These are phyloP conservation scores for Gynochthodes officinalis DNA, from an alignment of 257 asterid species.

Conservation along the genomic window DNA sequence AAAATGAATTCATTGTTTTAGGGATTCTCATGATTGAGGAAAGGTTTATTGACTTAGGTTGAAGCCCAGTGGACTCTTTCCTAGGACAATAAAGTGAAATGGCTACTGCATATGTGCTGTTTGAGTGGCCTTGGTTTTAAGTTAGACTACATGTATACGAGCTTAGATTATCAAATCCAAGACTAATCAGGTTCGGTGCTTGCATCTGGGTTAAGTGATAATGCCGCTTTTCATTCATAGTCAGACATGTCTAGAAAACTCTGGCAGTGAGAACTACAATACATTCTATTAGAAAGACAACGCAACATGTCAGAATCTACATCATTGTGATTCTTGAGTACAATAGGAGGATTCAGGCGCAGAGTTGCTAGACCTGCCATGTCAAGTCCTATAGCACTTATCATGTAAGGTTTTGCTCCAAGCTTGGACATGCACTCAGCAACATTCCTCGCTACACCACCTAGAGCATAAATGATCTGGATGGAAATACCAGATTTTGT, in stretches of 20 bases:
- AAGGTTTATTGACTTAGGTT: too few species aligned
- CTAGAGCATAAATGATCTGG: slow-evolving; percentile 69
- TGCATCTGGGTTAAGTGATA: background rate
- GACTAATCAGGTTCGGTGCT: background rate
- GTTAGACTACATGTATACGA: too few species aligned
- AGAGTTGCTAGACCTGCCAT: slow-evolving; percentile 57
- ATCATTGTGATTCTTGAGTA: background rate
- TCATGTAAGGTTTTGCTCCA: slow-evolving; percentile 79
- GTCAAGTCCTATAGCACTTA: slow-evolving; percentile 84
- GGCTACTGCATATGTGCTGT: too few species aligned
- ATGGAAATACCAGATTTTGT: slow-evolving; percentile 3
- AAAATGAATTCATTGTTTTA: background rate
- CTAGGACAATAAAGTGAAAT: too few species aligned
- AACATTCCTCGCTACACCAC: slow-evolving; percentile 95
- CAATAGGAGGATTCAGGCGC: background rate
- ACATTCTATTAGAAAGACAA: background rate
- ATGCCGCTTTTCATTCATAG: too few species aligned
- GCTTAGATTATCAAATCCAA: background rate
- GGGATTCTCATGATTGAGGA: background rate
- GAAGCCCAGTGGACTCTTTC: too few species aligned
- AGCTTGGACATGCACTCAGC: slow-evolving; percentile 96
- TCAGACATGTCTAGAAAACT: too few species aligned
- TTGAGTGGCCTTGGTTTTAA: too few species aligned
- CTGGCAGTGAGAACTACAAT: background rate
- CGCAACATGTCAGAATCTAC: background rate